A percentile compares a stretch with the other conserved stretches of the same genome.
Conservation (phyloP, 2,329 filamentous ascomycete genomes). For the Pyrenophora graminea region DNA sequence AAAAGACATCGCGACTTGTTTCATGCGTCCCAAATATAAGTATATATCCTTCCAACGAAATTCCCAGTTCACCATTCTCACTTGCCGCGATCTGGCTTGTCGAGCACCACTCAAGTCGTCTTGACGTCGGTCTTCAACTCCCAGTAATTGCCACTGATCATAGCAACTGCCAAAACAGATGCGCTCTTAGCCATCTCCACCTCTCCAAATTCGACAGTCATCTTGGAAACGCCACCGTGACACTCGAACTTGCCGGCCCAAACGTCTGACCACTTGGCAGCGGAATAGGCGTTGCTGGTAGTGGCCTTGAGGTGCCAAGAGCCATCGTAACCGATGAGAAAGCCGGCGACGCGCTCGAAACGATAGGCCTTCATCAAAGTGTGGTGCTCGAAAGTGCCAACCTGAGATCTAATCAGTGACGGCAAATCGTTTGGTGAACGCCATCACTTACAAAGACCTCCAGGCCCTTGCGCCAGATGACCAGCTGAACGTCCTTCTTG, state of each 20-base stretch:
- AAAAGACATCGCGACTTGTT: too few relatives aligned
- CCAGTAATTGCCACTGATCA: constrained; percentile 18
- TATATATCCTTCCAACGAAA: too few relatives aligned
- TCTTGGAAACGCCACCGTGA: constrained; percentile 15
- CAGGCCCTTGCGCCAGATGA: constrained; percentile 26
- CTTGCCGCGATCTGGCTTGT: too few relatives aligned
- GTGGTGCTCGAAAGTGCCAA: constrained; percentile 22
- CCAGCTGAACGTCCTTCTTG: constrained; percentile 16
- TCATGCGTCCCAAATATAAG: too few relatives aligned
- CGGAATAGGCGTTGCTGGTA: constrained; percentile 16
- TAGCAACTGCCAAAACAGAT: constrained; percentile 1
- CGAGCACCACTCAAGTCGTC: constrained; percentile 1
- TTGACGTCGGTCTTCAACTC: constrained; percentile 13
- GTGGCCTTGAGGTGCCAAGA: constrained; percentile 21
- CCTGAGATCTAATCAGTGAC: constrained; percentile 1
- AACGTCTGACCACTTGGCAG: constrained; percentile 19
- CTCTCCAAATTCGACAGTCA: constrained; percentile 18
- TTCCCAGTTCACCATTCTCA: too few relatives aligned
- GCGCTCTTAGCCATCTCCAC: constrained; percentile 13
- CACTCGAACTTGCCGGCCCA: constrained; percentile 24
- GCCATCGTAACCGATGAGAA: constrained; percentile 25
- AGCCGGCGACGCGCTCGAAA: constrained; percentile 24
- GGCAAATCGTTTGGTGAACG: too few relatives aligned
- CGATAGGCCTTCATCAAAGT: constrained; percentile 9
- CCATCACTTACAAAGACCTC: constrained; percentile 22